Evolutionary conservation across 2,329 filamentous ascomycete genomes (phyloP).

Genomic region (Scopulariopsis brevicaulis): DNA sequence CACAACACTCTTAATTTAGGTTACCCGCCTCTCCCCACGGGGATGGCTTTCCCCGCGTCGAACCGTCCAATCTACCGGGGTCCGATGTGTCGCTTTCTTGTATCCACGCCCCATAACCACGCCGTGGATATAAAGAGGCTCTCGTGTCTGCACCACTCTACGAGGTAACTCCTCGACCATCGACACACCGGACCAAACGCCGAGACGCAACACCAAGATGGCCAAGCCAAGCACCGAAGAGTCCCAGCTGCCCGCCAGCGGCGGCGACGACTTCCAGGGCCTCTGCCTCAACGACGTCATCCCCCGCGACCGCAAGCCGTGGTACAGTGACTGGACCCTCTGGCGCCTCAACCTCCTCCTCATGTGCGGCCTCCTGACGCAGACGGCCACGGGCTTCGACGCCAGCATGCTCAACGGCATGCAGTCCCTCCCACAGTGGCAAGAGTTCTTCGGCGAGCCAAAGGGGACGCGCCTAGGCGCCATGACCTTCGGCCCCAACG

Average conservation of each 20-base stretch:
- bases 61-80: neutral
- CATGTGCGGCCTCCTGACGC: neutral
- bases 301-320: neutral
- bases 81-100: neutral
- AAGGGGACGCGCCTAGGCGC: constrained; percentile 22
- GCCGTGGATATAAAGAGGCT: neutral
- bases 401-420: constrained; percentile 31
- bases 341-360: constrained; percentile 1
- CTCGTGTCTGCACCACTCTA: neutral
- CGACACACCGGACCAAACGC: neutral
- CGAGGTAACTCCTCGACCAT: neutral
- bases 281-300: neutral
- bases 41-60: neutral
- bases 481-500: constrained; percentile 11
- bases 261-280: neutral
- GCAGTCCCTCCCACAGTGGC: constrained; percentile 27
- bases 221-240: neutral
- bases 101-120: neutral
- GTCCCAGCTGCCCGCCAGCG: neutral
- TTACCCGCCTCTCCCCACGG: neutral
- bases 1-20: neutral
- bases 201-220: neutral
- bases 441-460: constrained; percentile 25
- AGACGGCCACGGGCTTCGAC: constrained; percentile 14
- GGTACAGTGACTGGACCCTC: neutral